Base-by-base conservation (phyloP, 768 basidiomycete genomes). In the Holtermanniella nyarrowii region DNA sequence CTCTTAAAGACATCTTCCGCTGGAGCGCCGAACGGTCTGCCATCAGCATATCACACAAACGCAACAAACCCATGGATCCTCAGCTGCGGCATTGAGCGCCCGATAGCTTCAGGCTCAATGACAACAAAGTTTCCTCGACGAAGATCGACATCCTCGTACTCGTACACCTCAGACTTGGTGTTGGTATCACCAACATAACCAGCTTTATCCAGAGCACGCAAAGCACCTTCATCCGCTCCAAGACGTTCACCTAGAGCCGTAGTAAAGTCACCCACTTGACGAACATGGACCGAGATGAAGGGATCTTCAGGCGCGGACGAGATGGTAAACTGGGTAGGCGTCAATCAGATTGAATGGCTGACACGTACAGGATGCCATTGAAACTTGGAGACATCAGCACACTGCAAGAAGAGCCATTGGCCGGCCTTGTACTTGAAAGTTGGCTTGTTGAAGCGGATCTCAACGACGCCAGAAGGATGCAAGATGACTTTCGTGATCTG, bases 281-380 rank as follows among this genome's bases (percentile, higher is more conserved):
- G 86, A 62, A 96, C 84, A 70, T 95, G 90, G 48, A 93, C 72
- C 22, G 87, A 88, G 42, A 95, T 80, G 68, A 88, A 93, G 2
- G 88, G 85, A 63, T 95, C 91, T 60, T 90, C 88, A 2, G 90
- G 90, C 13, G 90, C 88, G 37, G 88, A 91, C 0, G 88, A 89
- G 74, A 91, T 91, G 37, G 88, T 90, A 73, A 93, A 91, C 85
- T 89, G 62, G 20, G 7, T 23, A n/a, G 44, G 41, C 25, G 27
- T 20, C 54, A 50, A 21, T 46, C 12, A 2, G 1, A 55, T 44
- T 25, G 46, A 46, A 4, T 24, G 10, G 24, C 20, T 44, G 22
- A n/a, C n/a, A 77, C 85, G 63, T 60, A 90, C 88, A n/a, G 91
- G 90, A 73, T 93, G 90, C 89, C 89, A 96, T 68, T 95, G 88